Evolutionary conservation across 2,329 filamentous ascomycete species (phyloP), one percentile per base, ranked within the genome.

Genomic region (Fusarium veterinarium): DNA sequence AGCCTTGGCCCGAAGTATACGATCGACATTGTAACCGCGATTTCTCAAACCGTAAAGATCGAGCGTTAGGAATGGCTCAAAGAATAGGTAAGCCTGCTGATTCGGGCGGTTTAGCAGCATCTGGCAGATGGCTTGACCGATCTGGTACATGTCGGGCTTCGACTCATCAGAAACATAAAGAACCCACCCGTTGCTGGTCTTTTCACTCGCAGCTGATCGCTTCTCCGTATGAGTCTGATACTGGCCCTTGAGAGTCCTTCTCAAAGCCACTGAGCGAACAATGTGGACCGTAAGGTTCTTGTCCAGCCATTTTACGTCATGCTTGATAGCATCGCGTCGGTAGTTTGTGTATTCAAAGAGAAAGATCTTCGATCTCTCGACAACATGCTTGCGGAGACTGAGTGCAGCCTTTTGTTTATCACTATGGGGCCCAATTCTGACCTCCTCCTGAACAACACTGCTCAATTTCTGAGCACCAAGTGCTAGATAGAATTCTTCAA

Each of bases 21-120:
- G 92, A 78, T 98, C 94, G 42, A 99, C 96, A 75, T 99, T 98
- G 85, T 98, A 98, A 4, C 96, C 96, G 72, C 96, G 94, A 67
- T 91, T 91, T 76, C 94, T 91, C 44, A 99, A 84, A 57, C 95
- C 91, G 51, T 93, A 89, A 30, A 99, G 86, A 75, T 95, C 94
- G 13, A 96, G 91, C 64, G 93, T 95, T 41, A 99, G 84, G 71
- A 99, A 92, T 59, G 94, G 95, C 82, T 98, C 96, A 62, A 99
- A 90, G 60, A 96, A 95, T 62, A 98, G 88, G 60, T 94, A 94
- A 5, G 95, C 95, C 78, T 97, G 93, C 77, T 97, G 93, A 72
- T 93, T 95, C 12, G 95, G 95, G 28, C 94, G 90, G 58, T 90
- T 90, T 52, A 99, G 86, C 41, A 99, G 86, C 58, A 97, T 84